Base-by-base conservation (phyloP, 1,284 basidiomycete genomes). In the Tausonia pullulans region DNA sequence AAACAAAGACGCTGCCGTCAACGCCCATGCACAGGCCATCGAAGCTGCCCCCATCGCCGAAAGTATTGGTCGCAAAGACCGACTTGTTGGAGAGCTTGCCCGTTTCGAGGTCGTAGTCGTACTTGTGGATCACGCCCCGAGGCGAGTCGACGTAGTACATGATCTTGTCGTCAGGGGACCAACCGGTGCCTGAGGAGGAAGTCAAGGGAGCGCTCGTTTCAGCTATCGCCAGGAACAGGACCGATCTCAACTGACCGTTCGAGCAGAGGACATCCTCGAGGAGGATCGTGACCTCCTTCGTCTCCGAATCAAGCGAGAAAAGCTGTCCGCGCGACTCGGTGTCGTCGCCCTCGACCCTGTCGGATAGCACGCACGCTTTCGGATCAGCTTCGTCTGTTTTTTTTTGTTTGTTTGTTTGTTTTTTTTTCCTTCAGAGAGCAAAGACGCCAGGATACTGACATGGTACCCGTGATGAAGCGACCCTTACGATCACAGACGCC, bases 11-110 rank as follows among this genome's bases (percentile, higher is more conserved):
- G 57, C 74, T 74, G 8, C 75, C 76, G 0, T 69, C 60, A 0
- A 71, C 72, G 61, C 77, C 76, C 49, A 75, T 69, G 39, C 72
- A 71, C 8, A 78, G 68, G 0, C 76, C 76, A 64, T 78, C 76
- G 46, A 72, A 76, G 10, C 70, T 66, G 7, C 74, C 74, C 40
- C 64, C 60, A 2, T 69, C 66, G 2, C 68, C 68, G 7, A 46
- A 51, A 2, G 27, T 61, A 10, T 54, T 60, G 6, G 62, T 52
- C 5, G 67, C 72, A 61, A 77, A 71, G 4, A 56, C 50, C 1
- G 69, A 67, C 3, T 67, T 64, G 66, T 74, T 72, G 53, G 68
- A 68, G 5, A 72, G 59, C 0, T 53, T 62, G 16, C 72, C 74
- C 0, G 68, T 65, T 41, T 69, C 65, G 16, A 72, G 60, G 60